Percentiles rank a stretch among this genome's conserved stretches.
Evolutionary conservation across 2,329 filamentous ascomycete genomes (phyloP).

Genomic region (Neurospora sp.): DNA sequence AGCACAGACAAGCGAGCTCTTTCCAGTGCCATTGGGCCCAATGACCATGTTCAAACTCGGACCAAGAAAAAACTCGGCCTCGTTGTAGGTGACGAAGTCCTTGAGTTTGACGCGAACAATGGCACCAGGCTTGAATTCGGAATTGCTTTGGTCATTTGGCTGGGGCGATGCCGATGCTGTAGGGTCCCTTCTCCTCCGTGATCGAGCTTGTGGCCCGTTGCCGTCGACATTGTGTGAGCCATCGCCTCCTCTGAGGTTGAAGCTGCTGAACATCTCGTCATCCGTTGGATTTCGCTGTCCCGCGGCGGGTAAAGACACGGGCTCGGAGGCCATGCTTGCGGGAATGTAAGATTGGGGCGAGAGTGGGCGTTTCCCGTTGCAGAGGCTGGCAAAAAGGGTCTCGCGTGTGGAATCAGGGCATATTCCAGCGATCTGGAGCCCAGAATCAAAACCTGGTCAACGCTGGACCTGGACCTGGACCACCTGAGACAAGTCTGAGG

Average conservation of each 20-base stretch:
- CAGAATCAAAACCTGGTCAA: background rate
- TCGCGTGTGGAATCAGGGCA: background rate
- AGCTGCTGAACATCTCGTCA: conserved; percentile 10
- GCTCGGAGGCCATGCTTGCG: background rate
- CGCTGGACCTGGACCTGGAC: background rate
- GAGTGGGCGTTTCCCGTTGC: background rate
- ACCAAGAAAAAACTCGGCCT: conserved; percentile 82
- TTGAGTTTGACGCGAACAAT: conserved; percentile 78
- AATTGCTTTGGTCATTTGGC: conserved; percentile 10
- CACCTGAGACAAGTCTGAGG: background rate
- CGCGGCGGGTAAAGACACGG: background rate
- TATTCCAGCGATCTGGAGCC: background rate
- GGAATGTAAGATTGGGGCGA: background rate
- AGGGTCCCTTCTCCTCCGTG: conserved; percentile 8
- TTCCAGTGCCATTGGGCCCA: conserved; percentile 95
- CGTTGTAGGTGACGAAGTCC: conserved; percentile 93
- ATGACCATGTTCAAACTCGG: conserved; percentile 98
- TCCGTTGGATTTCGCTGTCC: background rate
- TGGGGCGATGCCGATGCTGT: conserved; percentile 7
- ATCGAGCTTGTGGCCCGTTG: conserved; percentile 5
- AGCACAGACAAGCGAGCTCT: conserved; percentile 93
- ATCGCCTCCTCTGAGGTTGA: conserved; percentile 15
- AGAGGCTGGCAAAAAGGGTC: background rate
- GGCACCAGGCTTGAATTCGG: conserved; percentile 60
- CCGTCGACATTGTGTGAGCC: conserved; percentile 4